Percentiles rank a stretch among this genome's conserved stretches.
These are phyloP conservation scores for Kwoniella bestiolae DNA, from an alignment of 768 basidiomycete genomes.

Conservation along the genomic window DNA sequence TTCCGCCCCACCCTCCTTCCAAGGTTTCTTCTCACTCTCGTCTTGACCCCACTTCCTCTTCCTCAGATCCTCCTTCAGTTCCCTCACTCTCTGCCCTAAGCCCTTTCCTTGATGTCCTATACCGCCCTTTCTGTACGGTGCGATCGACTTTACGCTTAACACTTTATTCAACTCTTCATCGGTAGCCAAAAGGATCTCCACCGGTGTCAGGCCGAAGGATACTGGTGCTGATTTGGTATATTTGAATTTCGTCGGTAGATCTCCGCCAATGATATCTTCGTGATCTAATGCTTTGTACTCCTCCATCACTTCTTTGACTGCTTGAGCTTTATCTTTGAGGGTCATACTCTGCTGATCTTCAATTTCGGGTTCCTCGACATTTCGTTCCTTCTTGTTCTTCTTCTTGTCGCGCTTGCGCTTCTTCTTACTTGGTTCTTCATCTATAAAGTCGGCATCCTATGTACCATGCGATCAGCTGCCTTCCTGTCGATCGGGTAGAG, in stretches of 20 bases:
- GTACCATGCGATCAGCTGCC: background rate
- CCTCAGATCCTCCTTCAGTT: conserved; percentile 69
- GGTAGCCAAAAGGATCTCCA: conserved; percentile 86
- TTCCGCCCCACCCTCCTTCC: background rate
- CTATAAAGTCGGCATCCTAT: conserved; percentile 53
- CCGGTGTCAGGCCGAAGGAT: conserved; percentile 72
- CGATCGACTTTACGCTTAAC: conserved; percentile 84
- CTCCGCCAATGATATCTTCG: conserved; percentile 85
- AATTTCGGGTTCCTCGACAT: conserved; percentile 15
- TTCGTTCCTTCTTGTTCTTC: conserved; percentile 27
- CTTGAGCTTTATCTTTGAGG: conserved; percentile 85
- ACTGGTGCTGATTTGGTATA: conserved; percentile 70
- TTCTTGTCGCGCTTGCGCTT: conserved; percentile 45
- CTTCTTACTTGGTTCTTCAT: conserved; percentile 42
- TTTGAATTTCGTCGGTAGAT: conserved; percentile 88
- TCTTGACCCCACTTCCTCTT: conserved; percentile 59
- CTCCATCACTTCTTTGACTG: conserved; percentile 85
- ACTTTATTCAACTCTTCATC: conserved; percentile 93
- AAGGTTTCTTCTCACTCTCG: conserved; percentile 5
- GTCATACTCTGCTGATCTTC: conserved; percentile 57
- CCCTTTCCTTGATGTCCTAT: conserved; percentile 52
- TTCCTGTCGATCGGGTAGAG: background rate
- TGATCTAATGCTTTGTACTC: conserved; percentile 89
- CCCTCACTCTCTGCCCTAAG: conserved; percentile 69
- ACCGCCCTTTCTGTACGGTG: conserved; percentile 76